These are phyloP conservation scores for Cyclotella kingstonii DNA, from an alignment of 108 stramenopile genomes.

Conservation along the genomic window DNA sequence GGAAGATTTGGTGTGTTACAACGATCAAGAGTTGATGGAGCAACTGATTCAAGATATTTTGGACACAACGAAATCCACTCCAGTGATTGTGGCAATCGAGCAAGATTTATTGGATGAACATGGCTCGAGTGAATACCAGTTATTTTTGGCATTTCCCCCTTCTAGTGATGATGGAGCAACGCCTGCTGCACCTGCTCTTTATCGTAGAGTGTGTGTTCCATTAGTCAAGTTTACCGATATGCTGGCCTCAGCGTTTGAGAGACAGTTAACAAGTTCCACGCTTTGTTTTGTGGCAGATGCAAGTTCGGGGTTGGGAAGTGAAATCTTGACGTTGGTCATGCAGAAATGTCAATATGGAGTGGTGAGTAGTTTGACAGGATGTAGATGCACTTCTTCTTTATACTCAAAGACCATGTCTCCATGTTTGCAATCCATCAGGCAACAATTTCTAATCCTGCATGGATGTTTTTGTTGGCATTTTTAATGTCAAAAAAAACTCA, in stretches of 20 bases:
- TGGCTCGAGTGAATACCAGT: slow-evolving; percentile 24
- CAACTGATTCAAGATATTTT: slow-evolving; percentile 14
- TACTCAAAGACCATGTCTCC: background rate
- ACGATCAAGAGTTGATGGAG: slow-evolving; percentile 11
- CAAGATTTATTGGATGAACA: slow-evolving; percentile 29
- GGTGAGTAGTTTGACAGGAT: slow-evolving; percentile 23
- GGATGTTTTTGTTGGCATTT: slow-evolving; percentile 70
- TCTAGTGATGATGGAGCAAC: background rate
- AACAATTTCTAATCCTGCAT: slow-evolving; percentile 50
- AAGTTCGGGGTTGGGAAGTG: slow-evolving; percentile 38
- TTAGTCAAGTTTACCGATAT: slow-evolving; percentile 54
- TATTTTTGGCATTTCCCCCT: slow-evolving; percentile 39
- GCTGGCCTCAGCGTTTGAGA: slow-evolving; percentile 59
- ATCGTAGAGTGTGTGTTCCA: slow-evolving; percentile 51
- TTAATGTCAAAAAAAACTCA: slow-evolving; percentile 39
- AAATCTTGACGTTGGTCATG: slow-evolving; percentile 25
- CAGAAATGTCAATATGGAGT: slow-evolving; percentile 32
- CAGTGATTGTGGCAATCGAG: slow-evolving; percentile 44
- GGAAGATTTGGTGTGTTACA: slow-evolving; percentile 8
- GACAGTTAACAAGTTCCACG: slow-evolving; percentile 48
- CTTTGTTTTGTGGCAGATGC: slow-evolving; percentile 86
- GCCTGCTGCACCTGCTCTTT: slow-evolving; percentile 6
- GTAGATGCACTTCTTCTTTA: background rate
- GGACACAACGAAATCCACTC: slow-evolving; percentile 18
- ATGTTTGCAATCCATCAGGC: slow-evolving; percentile 29